Conservation (phyloP, 768 basidiomycete species). For the Hypholoma fasciculare region DNA sequence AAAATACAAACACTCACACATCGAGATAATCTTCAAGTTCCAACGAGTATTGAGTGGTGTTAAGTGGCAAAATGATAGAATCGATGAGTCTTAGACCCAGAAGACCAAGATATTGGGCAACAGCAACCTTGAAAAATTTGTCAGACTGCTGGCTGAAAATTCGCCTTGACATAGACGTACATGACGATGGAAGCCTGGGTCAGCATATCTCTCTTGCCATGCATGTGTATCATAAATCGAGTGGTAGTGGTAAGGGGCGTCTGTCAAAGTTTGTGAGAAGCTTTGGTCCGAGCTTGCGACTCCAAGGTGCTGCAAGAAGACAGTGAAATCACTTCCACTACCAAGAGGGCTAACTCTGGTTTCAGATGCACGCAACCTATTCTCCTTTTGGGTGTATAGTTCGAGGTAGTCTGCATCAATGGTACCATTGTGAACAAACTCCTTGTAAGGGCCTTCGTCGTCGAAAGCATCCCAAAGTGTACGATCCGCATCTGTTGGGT, state of each 20-base stretch:
- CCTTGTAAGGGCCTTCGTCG: slow-evolving; percentile 57
- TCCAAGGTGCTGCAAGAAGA: slow-evolving; percentile 81
- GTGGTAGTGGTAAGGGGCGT: slow-evolving; percentile 76
- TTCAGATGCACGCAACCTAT: slow-evolving; percentile 28
- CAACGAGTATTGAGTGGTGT: slow-evolving; percentile 74
- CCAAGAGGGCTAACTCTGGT: slow-evolving; percentile 64
- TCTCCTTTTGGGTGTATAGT: slow-evolving; percentile 37
- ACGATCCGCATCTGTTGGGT: slow-evolving; percentile 63
- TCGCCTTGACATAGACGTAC: slow-evolving; percentile 34
- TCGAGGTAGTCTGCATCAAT: slow-evolving; percentile 43
- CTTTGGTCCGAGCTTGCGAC: slow-evolving; percentile 47
- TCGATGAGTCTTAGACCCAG: slow-evolving; percentile 63
- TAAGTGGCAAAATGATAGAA: slow-evolving; percentile 66
- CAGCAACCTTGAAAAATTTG: slow-evolving; percentile 46
- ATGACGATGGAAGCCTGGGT: slow-evolving; percentile 75
- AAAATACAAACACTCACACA: slow-evolving; percentile 39
- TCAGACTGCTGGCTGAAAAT: neutral
- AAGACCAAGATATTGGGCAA: slow-evolving; percentile 68
- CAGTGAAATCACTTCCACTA: slow-evolving; percentile 89
- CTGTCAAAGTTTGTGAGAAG: slow-evolving; percentile 41
- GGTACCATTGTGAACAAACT: slow-evolving; percentile 22
- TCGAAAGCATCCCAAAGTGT: slow-evolving; percentile 79
- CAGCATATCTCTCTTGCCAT: slow-evolving; percentile 77
- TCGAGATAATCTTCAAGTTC: slow-evolving; percentile 66
- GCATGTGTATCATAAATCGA: slow-evolving; percentile 71